phyloP scores from a whole-genome alignment of 1,139 yeast species.

The Starmera stellimalicola region DNA sequence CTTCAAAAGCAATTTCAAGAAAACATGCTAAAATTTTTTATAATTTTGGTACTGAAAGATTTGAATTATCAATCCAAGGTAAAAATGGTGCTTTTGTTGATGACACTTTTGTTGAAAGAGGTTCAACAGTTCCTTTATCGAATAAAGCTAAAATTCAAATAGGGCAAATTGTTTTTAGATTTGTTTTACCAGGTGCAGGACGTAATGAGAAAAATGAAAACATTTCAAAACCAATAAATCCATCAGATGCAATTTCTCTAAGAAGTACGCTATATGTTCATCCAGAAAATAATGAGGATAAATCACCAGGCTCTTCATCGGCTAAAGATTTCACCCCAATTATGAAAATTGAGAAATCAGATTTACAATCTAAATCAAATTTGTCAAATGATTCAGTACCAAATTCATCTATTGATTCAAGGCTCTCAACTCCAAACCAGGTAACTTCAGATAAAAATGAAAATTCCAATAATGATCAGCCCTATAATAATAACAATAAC shows the following conservation, averaged over 20 bases:
- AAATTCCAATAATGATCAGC: background rate
- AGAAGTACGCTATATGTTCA: constrained; percentile 17
- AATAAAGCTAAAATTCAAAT: constrained; percentile 85
- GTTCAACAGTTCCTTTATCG: constrained; percentile 75
- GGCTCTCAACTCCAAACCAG: no score
- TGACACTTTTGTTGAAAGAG: constrained; percentile 78
- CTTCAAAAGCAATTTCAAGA: constrained; percentile 85
- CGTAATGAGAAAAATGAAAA: constrained; percentile 15
- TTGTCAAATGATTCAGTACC: background rate
- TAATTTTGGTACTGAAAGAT: constrained; percentile 89
- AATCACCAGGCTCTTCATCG: constrained; percentile 10
- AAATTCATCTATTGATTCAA: no score
- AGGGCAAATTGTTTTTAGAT: constrained; percentile 83
- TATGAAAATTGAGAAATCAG: constrained; percentile 1
- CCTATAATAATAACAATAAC: background rate
- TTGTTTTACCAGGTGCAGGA: constrained; percentile 55
- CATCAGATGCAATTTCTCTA: constrained; percentile 19
- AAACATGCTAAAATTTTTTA: constrained; percentile 91
- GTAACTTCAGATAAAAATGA: no score
- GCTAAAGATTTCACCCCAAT: constrained; percentile 16
- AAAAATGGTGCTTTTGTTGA: constrained; percentile 95
- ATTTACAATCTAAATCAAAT: background rate
- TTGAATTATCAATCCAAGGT: constrained; percentile 84
- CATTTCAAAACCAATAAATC: constrained; percentile 19
- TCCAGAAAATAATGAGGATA: constrained; percentile 6